Percentiles rank a stretch among this genome's conserved stretches.
Conservation (phyloP, 2,329 filamentous ascomycete genomes). For the Dothistroma septosporum region DNA sequence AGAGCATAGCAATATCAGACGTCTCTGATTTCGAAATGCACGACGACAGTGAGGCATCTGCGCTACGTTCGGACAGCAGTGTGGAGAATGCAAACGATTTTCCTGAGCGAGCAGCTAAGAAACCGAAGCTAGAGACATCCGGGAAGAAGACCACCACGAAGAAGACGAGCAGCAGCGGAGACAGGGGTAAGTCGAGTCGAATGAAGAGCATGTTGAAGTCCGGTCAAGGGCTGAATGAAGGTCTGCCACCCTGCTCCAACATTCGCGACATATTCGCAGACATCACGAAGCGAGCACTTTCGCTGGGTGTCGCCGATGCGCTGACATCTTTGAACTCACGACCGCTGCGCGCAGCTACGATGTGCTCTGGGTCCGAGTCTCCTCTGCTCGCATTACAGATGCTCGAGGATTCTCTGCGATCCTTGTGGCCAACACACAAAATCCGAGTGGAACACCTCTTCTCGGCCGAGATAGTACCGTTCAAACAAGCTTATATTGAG, state of each 20-base stretch:
- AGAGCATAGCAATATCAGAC: background rate
- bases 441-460: slow-evolving; percentile 40
- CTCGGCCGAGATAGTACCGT: slow-evolving; percentile 45
- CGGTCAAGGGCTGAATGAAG: slow-evolving; percentile 25
- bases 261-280: slow-evolving; percentile 50
- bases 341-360: slow-evolving; percentile 58
- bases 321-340: slow-evolving; percentile 34
- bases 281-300: slow-evolving; percentile 41
- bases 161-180: background rate
- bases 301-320: slow-evolving; percentile 35
- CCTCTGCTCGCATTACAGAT: slow-evolving; percentile 63
- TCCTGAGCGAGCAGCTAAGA: background rate
- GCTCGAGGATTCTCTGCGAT: slow-evolving; percentile 42
- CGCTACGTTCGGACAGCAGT: background rate
- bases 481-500: slow-evolving; percentile 48
- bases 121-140: background rate
- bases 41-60: background rate
- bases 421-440: slow-evolving; percentile 10
- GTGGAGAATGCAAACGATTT: background rate
- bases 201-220: background rate
- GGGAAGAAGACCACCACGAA: background rate
- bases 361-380: slow-evolving; percentile 75
- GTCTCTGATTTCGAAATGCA: background rate
- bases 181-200: too few species aligned
- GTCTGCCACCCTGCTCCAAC: slow-evolving; percentile 45